A percentile compares a stretch with the other conserved stretches of the same genome.
Evolutionary conservation across 371 early-diverging fungal species (phyloP).

Genomic region (Mortierella sp.): DNA sequence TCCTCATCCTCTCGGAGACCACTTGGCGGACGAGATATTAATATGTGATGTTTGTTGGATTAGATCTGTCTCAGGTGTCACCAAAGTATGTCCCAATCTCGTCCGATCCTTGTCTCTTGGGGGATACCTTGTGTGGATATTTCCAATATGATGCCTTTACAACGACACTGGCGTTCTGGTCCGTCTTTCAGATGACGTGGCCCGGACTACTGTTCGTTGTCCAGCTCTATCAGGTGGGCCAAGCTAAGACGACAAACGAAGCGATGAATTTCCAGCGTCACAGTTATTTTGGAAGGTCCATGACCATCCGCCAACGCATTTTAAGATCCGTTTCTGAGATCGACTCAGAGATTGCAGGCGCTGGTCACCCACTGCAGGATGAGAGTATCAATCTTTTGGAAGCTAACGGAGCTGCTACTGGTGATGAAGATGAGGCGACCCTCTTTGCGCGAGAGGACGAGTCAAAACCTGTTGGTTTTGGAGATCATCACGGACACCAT

Average conservation of each 20-base stretch:
- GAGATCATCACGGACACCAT: conserved; percentile 30
- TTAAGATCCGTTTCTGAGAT: conserved; percentile 55
- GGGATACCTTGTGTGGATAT: conserved; percentile 71
- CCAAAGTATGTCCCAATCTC: conserved; percentile 57
- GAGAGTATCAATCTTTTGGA: conserved; percentile 53
- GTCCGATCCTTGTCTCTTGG: conserved; percentile 70
- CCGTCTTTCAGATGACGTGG: conserved; percentile 83
- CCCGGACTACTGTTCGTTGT: conserved; percentile 75
- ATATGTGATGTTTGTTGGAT: background rate
- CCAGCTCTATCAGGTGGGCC: conserved; percentile 85
- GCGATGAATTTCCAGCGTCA: conserved; percentile 77
- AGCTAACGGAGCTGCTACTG: conserved; percentile 18
- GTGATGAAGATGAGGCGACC: conserved; percentile 32
- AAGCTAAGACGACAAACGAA: conserved; percentile 92
- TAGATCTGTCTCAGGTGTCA: conserved; percentile 37
- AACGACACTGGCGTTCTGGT: conserved; percentile 76
- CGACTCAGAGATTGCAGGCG: conserved; percentile 52
- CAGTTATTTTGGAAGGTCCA: conserved; percentile 53
- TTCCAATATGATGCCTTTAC: conserved; percentile 83
- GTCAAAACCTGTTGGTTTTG: conserved; percentile 41
- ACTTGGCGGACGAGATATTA: too few relatives aligned
- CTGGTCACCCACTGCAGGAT: conserved; percentile 54
- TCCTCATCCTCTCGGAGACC: too few relatives aligned
- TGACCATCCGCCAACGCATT: conserved; percentile 57
- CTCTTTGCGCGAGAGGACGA: conserved; percentile 43